Conservation (phyloP, 2,329 filamentous ascomycete species). For the Myriosclerotinia duriaeana region DNA sequence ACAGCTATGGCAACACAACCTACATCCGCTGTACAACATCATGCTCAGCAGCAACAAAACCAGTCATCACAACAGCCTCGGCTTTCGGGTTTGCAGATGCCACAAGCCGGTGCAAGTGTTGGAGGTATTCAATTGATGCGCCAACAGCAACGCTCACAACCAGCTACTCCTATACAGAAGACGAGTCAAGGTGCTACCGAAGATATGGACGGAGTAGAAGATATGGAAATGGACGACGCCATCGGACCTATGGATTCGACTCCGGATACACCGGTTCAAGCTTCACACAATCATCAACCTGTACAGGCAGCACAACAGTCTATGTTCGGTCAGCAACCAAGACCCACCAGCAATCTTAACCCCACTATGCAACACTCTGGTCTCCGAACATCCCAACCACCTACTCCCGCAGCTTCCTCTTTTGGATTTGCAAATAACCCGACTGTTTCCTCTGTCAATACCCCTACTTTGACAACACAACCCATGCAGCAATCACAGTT, state of each 20-base stretch:
- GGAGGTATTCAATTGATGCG: conserved; percentile 41
- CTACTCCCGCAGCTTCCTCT: conserved; percentile 74
- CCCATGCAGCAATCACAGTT: conserved; percentile 54
- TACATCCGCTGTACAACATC: conserved; percentile 48
- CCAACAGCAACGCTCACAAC: conserved; percentile 41
- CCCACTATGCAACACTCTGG: conserved; percentile 69
- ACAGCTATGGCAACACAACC: conserved; percentile 42
- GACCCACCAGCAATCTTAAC: conserved; percentile 77
- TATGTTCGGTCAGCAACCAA: conserved; percentile 63
- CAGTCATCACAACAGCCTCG: conserved; percentile 32
- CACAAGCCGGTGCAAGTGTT: conserved; percentile 35
- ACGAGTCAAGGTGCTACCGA: conserved; percentile 42
- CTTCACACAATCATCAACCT: conserved; percentile 50
- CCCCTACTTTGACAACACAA: conserved; percentile 81
- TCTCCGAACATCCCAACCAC: conserved; percentile 79
- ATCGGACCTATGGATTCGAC: conserved; percentile 65
- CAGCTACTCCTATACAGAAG: conserved; percentile 38
- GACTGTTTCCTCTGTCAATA: conserved; percentile 95
- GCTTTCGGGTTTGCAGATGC: conserved; percentile 37
- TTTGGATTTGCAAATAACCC: conserved; percentile 89
- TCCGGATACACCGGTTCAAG: conserved; percentile 46
- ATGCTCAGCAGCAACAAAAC: conserved; percentile 45
- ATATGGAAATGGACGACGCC: conserved; percentile 96
- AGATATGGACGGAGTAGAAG: conserved; percentile 82
- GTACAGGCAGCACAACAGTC: conserved; percentile 67